A percentile compares a stretch with the other conserved stretches of the same genome.
Conservation (phyloP, 148 eudicot genomes). For the Chenopodium berlandieri region DNA sequence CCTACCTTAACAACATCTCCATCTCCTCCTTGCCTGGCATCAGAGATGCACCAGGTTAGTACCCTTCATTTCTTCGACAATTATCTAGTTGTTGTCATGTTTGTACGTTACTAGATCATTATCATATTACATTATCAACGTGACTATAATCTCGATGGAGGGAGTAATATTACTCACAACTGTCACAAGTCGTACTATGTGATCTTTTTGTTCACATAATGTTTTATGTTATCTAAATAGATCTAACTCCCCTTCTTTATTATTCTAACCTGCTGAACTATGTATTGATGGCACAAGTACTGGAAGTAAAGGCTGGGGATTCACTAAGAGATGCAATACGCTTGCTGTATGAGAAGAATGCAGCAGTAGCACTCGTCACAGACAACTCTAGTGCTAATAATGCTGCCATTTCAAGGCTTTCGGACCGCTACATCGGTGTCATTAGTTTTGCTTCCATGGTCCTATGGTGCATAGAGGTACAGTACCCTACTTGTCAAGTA, state of each 20-base stretch:
- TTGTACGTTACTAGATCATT: too few relatives aligned
- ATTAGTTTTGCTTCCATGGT: slow-evolving; percentile 37
- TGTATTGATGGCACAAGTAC: slow-evolving; percentile 11
- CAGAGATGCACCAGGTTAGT: slow-evolving; percentile 21
- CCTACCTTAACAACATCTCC: slow-evolving; percentile 39
- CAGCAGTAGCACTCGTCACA: slow-evolving; percentile 35
- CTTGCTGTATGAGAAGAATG: slow-evolving; percentile 36
- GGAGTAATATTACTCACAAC: too few relatives aligned
- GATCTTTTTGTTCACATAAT: background rate
- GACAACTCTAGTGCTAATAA: slow-evolving; percentile 15
- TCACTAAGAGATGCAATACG: slow-evolving; percentile 29
- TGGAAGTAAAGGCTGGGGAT: slow-evolving; percentile 35
- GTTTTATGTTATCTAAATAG: background rate
- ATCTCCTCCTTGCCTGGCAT: slow-evolving; percentile 28
- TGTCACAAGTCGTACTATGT: too few relatives aligned
- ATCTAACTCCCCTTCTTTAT: background rate
- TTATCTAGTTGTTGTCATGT: too few relatives aligned
- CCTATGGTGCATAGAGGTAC: slow-evolving; percentile 54
- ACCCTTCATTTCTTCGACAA: background rate
- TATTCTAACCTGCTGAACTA: too few relatives aligned
- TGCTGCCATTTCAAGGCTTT: slow-evolving; percentile 10
- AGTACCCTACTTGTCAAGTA: background rate
- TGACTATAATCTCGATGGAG: too few relatives aligned
- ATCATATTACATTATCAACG: too few relatives aligned
- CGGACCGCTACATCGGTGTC: slow-evolving; percentile 36